These are phyloP conservation scores for Lolium multiflorum DNA, from an alignment of 176 grass and related monocot species.

Conservation along the genomic window DNA sequence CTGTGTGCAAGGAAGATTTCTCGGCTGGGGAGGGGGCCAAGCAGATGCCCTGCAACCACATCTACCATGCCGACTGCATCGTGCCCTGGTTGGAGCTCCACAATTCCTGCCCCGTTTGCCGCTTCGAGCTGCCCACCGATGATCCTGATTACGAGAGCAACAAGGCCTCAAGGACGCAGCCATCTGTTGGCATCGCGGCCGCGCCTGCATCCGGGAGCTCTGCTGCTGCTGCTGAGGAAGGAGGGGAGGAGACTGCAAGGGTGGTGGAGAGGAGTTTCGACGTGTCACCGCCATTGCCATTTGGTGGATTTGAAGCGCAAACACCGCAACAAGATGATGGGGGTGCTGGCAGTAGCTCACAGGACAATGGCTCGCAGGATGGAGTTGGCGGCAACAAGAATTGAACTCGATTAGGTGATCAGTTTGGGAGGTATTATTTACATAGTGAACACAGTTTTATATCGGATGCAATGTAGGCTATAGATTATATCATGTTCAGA, in stretches of 20 bases:
- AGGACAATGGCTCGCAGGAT: constrained; percentile 44
- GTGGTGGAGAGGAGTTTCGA: constrained; percentile 61
- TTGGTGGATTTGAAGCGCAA: constrained; percentile 54
- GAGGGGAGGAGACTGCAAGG: constrained; percentile 40
- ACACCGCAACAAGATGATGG: constrained; percentile 55
- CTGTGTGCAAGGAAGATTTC: constrained; percentile 90
- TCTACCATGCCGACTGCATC: constrained; percentile 86
- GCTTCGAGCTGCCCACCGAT: constrained; percentile 91
- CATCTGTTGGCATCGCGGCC: constrained; percentile 6
- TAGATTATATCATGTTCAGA: constrained; percentile 17
- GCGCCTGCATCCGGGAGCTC: constrained; percentile 43
- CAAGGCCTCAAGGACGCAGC: constrained; percentile 40
- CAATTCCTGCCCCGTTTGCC: constrained; percentile 95
- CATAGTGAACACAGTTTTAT: constrained; percentile 11
- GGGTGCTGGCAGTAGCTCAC: constrained; percentile 53
- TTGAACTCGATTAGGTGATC: constrained; percentile 35
- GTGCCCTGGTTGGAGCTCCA: constrained; percentile 91
- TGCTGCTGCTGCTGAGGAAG: constrained; percentile 40
- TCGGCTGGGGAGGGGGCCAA: constrained; percentile 74
- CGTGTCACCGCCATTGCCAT: constrained; percentile 59
- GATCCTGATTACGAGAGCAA: constrained; percentile 80
- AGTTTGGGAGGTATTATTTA: constrained; percentile 51
- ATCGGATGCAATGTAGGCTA: not conserved
- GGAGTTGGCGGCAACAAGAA: constrained; percentile 53
- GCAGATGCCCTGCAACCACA: constrained; percentile 94